A percentile compares a stretch with the other conserved stretches of the same genome.
Evolutionary conservation across 768 basidiomycete genomes (phyloP).

Genomic region (Panaeolus cyanescens): DNA sequence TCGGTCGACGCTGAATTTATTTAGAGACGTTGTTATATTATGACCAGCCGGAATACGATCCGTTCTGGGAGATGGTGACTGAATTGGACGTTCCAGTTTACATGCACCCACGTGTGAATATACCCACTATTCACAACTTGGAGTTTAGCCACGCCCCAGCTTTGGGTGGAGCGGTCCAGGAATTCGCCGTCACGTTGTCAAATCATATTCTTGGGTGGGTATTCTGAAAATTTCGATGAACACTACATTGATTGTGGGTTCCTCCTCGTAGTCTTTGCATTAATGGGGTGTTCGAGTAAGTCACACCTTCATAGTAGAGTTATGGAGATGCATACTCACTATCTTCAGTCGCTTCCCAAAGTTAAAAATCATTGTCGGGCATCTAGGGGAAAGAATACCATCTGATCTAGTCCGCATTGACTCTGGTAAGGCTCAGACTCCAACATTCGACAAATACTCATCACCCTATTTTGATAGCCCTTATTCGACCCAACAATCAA

Average conservation of each 20-base stretch:
- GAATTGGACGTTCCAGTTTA: slow-evolving; percentile 40
- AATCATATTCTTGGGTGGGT: slow-evolving; percentile 36
- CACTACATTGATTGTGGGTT: background rate
- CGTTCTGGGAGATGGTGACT: slow-evolving; percentile 36
- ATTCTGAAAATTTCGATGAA: background rate
- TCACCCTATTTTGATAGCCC: slow-evolving; percentile 21
- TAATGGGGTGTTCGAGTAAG: slow-evolving; percentile 26
- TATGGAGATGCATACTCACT: background rate
- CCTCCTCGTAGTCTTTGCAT: slow-evolving; percentile 28
- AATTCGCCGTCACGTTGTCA: slow-evolving; percentile 36
- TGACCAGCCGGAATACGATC: slow-evolving; percentile 36
- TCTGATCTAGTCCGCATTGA: slow-evolving; percentile 44
- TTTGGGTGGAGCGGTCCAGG: slow-evolving; percentile 33
- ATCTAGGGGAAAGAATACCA: slow-evolving; percentile 43
- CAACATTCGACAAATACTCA: background rate
- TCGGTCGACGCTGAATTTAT: background rate
- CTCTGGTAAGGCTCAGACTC: slow-evolving; percentile 28
- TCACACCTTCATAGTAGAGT: background rate
- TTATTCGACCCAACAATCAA: slow-evolving; percentile 22
- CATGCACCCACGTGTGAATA: slow-evolving; percentile 35
- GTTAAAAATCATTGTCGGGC: slow-evolving; percentile 42
- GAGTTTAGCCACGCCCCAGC: slow-evolving; percentile 32
- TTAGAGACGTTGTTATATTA: slow-evolving; percentile 36
- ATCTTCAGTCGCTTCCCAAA: slow-evolving; percentile 39
- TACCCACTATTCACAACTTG: slow-evolving; percentile 22